Conservation (phyloP, 2,329 filamentous ascomycete genomes). For the Xenoacremonium recifei region DNA sequence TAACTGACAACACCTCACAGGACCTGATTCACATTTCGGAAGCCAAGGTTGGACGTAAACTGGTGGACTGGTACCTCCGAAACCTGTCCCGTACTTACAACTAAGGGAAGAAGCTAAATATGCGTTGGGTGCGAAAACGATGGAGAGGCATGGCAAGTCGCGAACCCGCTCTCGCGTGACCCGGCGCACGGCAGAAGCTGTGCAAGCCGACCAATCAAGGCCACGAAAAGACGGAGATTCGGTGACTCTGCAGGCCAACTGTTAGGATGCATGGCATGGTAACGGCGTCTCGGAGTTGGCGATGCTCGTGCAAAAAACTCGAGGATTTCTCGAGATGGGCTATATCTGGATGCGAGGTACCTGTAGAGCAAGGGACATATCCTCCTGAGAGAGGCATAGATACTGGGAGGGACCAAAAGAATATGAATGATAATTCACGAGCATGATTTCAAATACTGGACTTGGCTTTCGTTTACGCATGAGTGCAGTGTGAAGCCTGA, state of each 20-base stretch:
- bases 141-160: constrained; percentile 17
- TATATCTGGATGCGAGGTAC: too few species aligned
- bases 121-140: too few species aligned
- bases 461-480: too few species aligned
- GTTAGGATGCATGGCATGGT: constrained; percentile 39
- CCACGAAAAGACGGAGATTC: too few species aligned
- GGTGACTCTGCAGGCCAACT: constrained; percentile 31
- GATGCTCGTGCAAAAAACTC: constrained; percentile 30
- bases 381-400: constrained; percentile 22
- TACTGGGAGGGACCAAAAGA: constrained; percentile 12
- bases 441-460: too few species aligned
- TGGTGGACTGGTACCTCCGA: constrained; percentile 98
- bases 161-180: too few species aligned
- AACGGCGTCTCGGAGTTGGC: constrained; percentile 44
- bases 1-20: constrained; percentile 37
- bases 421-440: background rate
- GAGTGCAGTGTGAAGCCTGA: too few species aligned
- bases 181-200: too few species aligned
- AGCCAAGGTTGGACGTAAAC: constrained; percentile 93
- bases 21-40: constrained; percentile 98
- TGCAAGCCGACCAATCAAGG: too few species aligned
- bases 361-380: constrained; percentile 25
- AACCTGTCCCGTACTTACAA: constrained; percentile 95
- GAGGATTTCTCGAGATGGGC: constrained; percentile 27
- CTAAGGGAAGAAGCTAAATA: constrained; percentile 24